Evolutionary conservation across 257 asterid species (phyloP).

Genomic region (Ballota nigra): DNA sequence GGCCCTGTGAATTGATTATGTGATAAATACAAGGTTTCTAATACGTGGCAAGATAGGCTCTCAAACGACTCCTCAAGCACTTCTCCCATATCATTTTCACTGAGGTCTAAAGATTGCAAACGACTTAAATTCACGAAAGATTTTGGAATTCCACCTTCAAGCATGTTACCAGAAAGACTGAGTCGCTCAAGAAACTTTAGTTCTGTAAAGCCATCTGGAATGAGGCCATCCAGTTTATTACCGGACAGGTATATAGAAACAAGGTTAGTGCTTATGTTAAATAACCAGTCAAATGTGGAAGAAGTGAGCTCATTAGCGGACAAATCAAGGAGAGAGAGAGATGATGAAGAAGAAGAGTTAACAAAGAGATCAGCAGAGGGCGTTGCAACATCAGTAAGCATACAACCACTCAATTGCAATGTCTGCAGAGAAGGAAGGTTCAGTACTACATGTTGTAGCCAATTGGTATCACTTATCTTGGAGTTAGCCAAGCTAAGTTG

Average conservation of each 20-base stretch:
- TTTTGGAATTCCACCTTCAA: constrained; percentile 27
- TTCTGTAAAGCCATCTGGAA: constrained; percentile 30
- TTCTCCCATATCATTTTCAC: neutral
- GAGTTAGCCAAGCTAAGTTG: neutral
- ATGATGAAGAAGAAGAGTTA: neutral
- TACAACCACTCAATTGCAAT: neutral
- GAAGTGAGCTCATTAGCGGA: neutral
- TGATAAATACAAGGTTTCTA: too few relatives aligned
- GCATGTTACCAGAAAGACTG: neutral
- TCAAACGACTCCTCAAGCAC: too few relatives aligned
- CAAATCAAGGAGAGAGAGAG: neutral
- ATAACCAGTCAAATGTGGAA: neutral
- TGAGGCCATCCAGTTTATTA: constrained; percentile 22
- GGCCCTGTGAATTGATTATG: neutral
- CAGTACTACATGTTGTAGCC: neutral
- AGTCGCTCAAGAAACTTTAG: constrained; percentile 1
- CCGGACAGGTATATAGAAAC: constrained; percentile 5
- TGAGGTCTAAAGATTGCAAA: neutral
- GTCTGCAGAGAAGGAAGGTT: neutral
- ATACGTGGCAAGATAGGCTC: too few relatives aligned
- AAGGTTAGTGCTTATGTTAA: neutral
- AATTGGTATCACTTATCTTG: neutral
- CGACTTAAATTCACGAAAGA: constrained; percentile 29
- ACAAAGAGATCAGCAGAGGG: neutral
- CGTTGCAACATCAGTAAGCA: neutral